These are phyloP conservation scores for Brassica napus DNA, from an alignment of 345 rosid species.

Conservation along the genomic window DNA sequence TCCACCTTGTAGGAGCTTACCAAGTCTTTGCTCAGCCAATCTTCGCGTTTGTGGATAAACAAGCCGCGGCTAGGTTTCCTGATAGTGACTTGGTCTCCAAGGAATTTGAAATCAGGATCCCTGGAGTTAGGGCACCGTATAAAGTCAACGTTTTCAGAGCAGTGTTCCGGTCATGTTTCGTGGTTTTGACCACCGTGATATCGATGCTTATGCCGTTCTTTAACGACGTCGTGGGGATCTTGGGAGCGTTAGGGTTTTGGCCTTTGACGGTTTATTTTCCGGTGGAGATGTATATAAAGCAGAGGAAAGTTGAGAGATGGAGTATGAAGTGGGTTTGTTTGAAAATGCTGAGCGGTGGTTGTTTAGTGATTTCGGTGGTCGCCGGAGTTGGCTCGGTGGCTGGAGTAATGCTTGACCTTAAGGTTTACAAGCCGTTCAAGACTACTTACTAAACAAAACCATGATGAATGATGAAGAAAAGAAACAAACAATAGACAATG, in stretches of 20 bases:
- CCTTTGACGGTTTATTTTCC: constrained; percentile 79
- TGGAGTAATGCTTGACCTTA: constrained; percentile 53
- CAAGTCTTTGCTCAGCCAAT: constrained; percentile 77
- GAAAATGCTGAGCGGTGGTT: constrained; percentile 53
- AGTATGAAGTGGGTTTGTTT: constrained; percentile 64
- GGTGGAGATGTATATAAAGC: constrained; percentile 70
- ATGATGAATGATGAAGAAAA: constrained; percentile 7
- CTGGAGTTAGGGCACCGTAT: too few species aligned
- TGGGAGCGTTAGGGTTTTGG: constrained; percentile 83
- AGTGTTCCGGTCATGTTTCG: too few species aligned
- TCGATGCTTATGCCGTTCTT: too few species aligned
- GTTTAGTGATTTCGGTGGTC: constrained; percentile 56
- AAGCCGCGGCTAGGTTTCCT: constrained; percentile 46
- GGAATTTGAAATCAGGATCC: too few species aligned
- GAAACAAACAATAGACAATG: too few species aligned
- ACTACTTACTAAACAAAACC: constrained; percentile 32
- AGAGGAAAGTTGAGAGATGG: constrained; percentile 61
- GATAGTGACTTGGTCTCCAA: constrained; percentile 45
- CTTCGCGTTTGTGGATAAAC: constrained; percentile 63
- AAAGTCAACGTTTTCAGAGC: too few species aligned
- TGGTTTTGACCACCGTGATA: too few species aligned
- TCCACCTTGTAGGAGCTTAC: constrained; percentile 77
- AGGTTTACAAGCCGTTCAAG: constrained; percentile 48
- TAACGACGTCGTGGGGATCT: too few species aligned
- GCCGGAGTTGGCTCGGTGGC: constrained; percentile 70